Evolutionary conservation across 495 filamentous ascomycete species (phyloP), one percentile per base, ranked within the genome.

Genomic region (Aspergillus bertholletiae): DNA sequence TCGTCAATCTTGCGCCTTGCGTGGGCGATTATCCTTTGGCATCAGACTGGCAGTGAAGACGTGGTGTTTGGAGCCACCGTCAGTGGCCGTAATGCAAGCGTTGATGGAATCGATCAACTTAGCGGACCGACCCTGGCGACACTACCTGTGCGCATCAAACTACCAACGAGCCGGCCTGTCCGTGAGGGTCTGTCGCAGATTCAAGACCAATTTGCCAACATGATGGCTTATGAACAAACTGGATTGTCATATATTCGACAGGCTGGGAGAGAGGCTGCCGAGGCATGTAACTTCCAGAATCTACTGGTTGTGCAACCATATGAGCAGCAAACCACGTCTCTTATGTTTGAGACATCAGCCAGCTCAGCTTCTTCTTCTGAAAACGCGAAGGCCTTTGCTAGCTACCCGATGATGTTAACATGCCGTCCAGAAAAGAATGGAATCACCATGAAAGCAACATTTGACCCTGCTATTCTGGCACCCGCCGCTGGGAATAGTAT

Each of bases 191-290:
- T 86, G 9, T 56, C 69, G 21, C 34, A 67, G 0, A 35, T 80
- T 0, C 76, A 79, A 27, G 32, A 47, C 9, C 62, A 70, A 53
- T 55, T 55, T 8, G 52, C 50, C 11, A 53, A 64, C 15, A 68
- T 76, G 52, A 67, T 72, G 4, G 56, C 65, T 7, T 71, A 67
- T 47, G 69, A 80, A 45, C 76, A 79, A 18, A 46, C 64, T n/a
- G 77, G 77, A 5, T 51, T 81, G 0, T 73, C 77, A 58, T 68
- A 84, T 44, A 87, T 88, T 1, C 13, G 35, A 1, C 35, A 15
- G 1, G 4, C 28, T 1, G 24, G 49, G 0, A 0, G 5, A 0
- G 49, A 28, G 1, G 6, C 21, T 6, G 20, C 1, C 1, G 32
- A 21, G 9, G 49, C 37, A 1, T 52, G 49, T 20, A 20, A 21